A percentile compares a stretch with the other conserved stretches of the same genome.
phyloP scores from a whole-genome alignment of 2,329 filamentous ascomycete genomes.

The Penicillium vulpinum region DNA sequence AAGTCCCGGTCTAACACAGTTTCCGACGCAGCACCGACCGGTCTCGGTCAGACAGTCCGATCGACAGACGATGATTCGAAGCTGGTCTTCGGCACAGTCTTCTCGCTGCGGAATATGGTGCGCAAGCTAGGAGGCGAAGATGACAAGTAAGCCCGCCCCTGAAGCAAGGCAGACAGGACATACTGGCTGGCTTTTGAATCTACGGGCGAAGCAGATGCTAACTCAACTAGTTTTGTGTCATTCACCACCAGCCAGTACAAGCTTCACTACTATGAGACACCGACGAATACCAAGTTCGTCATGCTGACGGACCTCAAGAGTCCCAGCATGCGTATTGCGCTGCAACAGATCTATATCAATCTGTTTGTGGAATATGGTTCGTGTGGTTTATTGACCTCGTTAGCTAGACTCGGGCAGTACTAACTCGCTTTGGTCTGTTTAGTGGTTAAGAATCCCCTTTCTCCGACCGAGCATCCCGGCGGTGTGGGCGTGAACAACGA shows the following conservation, averaged over 20 bases:
- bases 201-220: not conserved
- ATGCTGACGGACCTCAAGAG: constrained; percentile 91
- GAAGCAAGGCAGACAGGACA: not conserved
- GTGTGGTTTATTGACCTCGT: constrained; percentile 5
- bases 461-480: constrained; percentile 61
- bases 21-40: constrained; percentile 45
- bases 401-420: not conserved
- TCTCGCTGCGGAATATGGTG: constrained; percentile 94
- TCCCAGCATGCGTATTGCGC: constrained; percentile 85
- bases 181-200: not conserved
- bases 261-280: constrained; percentile 98
- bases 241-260: constrained; percentile 96
- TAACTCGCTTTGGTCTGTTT: constrained; percentile 9
- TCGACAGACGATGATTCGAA: constrained; percentile 82
- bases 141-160: constrained; percentile 58
- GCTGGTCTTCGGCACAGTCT: constrained; percentile 94
- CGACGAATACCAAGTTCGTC: constrained; percentile 91
- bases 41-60: constrained; percentile 44
- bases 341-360: constrained; percentile 98
- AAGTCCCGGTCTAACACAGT: constrained; percentile 49
- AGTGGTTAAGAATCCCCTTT: constrained; percentile 66
- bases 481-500: constrained; percentile 65
- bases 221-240: constrained; percentile 70
- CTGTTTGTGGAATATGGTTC: constrained; percentile 92
- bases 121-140: constrained; percentile 91